phyloP scores from a whole-genome alignment of 2,329 filamentous ascomycete species.

The Trichoderma sp. region DNA sequence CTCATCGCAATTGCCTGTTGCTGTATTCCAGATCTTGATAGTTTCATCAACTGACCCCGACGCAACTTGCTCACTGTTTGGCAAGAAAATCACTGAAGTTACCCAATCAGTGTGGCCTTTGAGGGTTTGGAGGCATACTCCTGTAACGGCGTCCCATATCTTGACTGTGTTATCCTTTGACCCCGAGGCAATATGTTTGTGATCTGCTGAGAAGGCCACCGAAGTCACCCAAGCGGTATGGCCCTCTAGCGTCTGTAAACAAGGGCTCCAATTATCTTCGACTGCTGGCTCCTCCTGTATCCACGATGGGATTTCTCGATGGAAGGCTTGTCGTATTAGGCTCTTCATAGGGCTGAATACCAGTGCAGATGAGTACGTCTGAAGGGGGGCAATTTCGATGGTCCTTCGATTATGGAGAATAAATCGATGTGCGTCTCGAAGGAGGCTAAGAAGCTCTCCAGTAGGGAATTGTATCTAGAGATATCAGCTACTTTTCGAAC shows the following conservation, averaged over 20 bases:
- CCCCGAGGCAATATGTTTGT: background rate
- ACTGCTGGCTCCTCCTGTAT: background rate
- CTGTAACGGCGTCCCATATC: background rate
- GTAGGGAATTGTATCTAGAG: background rate
- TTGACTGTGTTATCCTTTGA: background rate
- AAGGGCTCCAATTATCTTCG: background rate
- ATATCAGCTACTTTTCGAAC: background rate
- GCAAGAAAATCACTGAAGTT: background rate
- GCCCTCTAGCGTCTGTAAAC: constrained; percentile 14
- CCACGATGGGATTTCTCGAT: constrained; percentile 15
- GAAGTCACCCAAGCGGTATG: background rate
- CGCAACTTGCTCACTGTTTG: background rate
- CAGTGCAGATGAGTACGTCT: constrained; percentile 37
- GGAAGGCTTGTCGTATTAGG: constrained; percentile 22
- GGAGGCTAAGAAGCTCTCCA: constrained; percentile 16
- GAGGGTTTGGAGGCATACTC: constrained; percentile 8
- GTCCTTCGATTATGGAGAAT: constrained; percentile 27
- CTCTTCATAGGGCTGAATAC: constrained; percentile 36
- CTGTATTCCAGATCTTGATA: constrained; percentile 18
- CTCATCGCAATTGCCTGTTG: background rate
- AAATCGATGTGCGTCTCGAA: constrained; percentile 37
- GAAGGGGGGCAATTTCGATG: constrained; percentile 34
- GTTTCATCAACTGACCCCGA: background rate
- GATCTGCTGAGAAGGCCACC: constrained; percentile 1
- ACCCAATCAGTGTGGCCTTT: background rate